phyloP scores from a whole-genome alignment of 208 protist species.

The Trypanosoma avium region DNA sequence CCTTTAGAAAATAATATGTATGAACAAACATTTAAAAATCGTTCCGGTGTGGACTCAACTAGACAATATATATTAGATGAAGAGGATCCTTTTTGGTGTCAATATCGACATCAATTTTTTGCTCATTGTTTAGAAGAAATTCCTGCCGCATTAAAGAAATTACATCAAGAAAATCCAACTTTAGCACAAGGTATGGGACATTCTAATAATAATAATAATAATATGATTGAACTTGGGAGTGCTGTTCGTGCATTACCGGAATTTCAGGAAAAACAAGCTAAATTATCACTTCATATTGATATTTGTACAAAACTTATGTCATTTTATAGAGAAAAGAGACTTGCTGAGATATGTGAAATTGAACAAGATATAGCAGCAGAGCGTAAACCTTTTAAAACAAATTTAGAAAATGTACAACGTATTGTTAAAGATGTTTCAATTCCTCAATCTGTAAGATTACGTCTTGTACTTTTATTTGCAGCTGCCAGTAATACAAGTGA shows the following conservation, averaged over 20 bases:
- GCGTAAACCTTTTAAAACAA: slow-evolving; percentile 49
- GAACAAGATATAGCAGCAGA: slow-evolving; percentile 64
- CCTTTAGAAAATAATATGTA: slow-evolving; percentile 56
- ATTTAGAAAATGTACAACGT: slow-evolving; percentile 44
- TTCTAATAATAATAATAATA: slow-evolving; percentile 23
- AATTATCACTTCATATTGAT: slow-evolving; percentile 80
- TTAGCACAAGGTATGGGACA: slow-evolving; percentile 38
- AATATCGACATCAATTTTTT: slow-evolving; percentile 72
- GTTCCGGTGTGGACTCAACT: slow-evolving; percentile 34
- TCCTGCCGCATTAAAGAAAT: slow-evolving; percentile 52
- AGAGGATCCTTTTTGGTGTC: slow-evolving; percentile 71
- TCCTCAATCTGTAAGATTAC: slow-evolving; percentile 45
- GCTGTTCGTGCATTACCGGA: slow-evolving; percentile 61
- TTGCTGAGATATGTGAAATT: slow-evolving; percentile 62
- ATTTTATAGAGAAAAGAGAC: slow-evolving; percentile 49
- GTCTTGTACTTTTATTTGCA: slow-evolving; percentile 55
- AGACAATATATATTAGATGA: slow-evolving; percentile 61
- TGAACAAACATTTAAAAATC: slow-evolving; percentile 52
- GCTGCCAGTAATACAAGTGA: slow-evolving; percentile 49
- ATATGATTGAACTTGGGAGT: slow-evolving; percentile 46
- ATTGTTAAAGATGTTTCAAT: slow-evolving; percentile 44
- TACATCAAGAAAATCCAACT: slow-evolving; percentile 57
- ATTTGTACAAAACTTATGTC: slow-evolving; percentile 77
- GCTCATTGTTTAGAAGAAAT: slow-evolving; percentile 54
- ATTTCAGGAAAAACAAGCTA: slow-evolving; percentile 75